phyloP scores from a whole-genome alignment of 2,329 filamentous ascomycete genomes.

The Neofusicoccum sp. region DNA sequence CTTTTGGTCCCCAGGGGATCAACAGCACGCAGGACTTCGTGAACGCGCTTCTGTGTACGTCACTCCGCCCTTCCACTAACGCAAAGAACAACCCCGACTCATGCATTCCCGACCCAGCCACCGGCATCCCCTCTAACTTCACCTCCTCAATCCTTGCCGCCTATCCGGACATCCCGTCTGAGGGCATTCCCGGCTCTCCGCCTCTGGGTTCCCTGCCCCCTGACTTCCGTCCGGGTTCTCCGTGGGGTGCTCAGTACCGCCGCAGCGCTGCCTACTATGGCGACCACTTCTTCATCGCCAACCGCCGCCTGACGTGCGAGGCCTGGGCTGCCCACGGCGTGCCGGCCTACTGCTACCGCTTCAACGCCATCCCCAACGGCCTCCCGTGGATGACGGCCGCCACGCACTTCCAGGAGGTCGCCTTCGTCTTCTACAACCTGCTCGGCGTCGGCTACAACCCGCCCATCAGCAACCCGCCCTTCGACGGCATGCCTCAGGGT shows the following conservation, averaged over 20 bases:
- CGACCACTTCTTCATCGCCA: slow-evolving; percentile 59
- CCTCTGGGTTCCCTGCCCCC: slow-evolving; percentile 14
- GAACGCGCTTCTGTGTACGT: slow-evolving; percentile 34
- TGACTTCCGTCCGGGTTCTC: slow-evolving; percentile 22
- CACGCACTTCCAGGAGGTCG: slow-evolving; percentile 58
- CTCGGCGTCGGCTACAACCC: slow-evolving; percentile 46
- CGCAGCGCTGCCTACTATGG: slow-evolving; percentile 56
- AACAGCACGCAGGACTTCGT: slow-evolving; percentile 59
- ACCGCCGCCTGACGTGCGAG: slow-evolving; percentile 56
- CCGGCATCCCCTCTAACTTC: slow-evolving; percentile 33
- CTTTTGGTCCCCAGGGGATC: slow-evolving; percentile 57
- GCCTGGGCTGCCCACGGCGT: slow-evolving; percentile 53
- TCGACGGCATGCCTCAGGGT: slow-evolving; percentile 37
- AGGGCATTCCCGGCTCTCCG: slow-evolving; percentile 16
- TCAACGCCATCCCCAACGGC: slow-evolving; percentile 58
- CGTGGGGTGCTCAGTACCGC: slow-evolving; percentile 51
- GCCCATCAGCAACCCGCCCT: slow-evolving; percentile 34
- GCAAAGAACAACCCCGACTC: slow-evolving; percentile 30
- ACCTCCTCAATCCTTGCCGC: slow-evolving; percentile 31
- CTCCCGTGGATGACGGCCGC: slow-evolving; percentile 47
- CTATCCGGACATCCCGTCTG: slow-evolving; percentile 30
- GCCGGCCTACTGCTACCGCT: slow-evolving; percentile 63
- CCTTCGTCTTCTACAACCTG: slow-evolving; percentile 52
- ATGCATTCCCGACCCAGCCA: slow-evolving; percentile 35
- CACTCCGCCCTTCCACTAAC: slow-evolving; percentile 21